Percentiles rank a stretch among this genome's conserved stretches.
Evolutionary conservation across 2,329 filamentous ascomycete genomes (phyloP).

Genomic region (Ascochyta pisi): DNA sequence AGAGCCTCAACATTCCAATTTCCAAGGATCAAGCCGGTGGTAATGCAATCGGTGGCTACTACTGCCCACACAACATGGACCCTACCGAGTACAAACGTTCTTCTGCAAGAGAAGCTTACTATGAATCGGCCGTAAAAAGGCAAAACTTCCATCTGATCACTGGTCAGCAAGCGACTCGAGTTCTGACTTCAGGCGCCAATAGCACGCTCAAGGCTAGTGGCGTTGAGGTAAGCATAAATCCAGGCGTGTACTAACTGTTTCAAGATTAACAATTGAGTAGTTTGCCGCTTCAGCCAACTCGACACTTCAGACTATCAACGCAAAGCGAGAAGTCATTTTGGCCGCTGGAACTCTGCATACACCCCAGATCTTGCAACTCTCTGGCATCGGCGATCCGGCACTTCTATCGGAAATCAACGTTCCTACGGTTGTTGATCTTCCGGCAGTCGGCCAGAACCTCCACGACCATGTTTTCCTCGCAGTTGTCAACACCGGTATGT

Average conservation of each 20-base stretch:
- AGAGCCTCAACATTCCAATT: slow-evolving; percentile 23
- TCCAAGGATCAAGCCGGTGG: slow-evolving; percentile 29
- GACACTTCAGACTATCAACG: slow-evolving; percentile 20
- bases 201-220: slow-evolving; percentile 24
- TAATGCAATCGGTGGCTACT: slow-evolving; percentile 31
- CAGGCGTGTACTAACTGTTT: background rate
- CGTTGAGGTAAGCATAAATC: slow-evolving; percentile 16
- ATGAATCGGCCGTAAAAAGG: slow-evolving; percentile 22
- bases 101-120: slow-evolving; percentile 31
- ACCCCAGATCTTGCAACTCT: slow-evolving; percentile 37
- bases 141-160: slow-evolving; percentile 32
- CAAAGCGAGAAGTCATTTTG: slow-evolving; percentile 32
- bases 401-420: slow-evolving; percentile 30
- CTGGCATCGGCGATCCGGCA: slow-evolving; percentile 34
- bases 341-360: slow-evolving; percentile 37
- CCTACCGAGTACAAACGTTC: slow-evolving; percentile 21
- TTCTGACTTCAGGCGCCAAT: slow-evolving; percentile 19
- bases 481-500: slow-evolving; percentile 23
- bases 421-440: slow-evolving; percentile 29
- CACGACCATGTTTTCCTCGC: slow-evolving; percentile 28
- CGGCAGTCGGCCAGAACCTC: slow-evolving; percentile 34
- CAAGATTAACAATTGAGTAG: background rate
- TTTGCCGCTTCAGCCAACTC: slow-evolving; percentile 26
- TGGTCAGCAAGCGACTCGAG: slow-evolving; percentile 21
- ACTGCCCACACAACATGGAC: slow-evolving; percentile 29